A percentile compares a stretch with the other conserved stretches of the same genome.
These are phyloP conservation scores for Cercospora citrullina DNA, from an alignment of 2,329 filamentous ascomycete genomes.

Conservation along the genomic window DNA sequence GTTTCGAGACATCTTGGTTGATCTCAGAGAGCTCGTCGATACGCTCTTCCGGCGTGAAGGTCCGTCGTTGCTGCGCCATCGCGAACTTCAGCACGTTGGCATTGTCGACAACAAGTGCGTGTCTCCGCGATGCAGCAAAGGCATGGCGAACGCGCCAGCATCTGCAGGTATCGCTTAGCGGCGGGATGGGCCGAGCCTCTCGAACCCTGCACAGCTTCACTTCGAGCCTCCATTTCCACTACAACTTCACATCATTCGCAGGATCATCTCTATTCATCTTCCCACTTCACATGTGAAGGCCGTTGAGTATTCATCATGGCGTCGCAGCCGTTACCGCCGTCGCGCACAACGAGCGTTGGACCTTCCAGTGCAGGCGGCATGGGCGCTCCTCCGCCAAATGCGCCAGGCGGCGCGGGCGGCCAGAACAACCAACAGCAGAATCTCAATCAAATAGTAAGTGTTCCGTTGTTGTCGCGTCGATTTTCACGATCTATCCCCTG, in stretches of 20 bases:
- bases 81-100: neutral
- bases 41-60: slow-evolving; percentile 69
- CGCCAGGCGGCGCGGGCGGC: slow-evolving; percentile 41
- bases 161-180: neutral
- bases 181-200: neutral
- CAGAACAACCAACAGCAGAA: slow-evolving; percentile 81
- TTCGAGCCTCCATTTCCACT: neutral
- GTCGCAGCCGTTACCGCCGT: slow-evolving; percentile 39
- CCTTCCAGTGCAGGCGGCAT: slow-evolving; percentile 42
- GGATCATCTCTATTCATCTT: neutral
- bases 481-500: neutral
- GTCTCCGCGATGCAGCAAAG: neutral
- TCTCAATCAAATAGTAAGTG: slow-evolving; percentile 89
- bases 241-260: neutral
- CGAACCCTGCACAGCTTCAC: neutral
- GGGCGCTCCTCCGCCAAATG: slow-evolving; percentile 48
- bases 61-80: slow-evolving; percentile 21
- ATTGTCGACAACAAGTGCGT: neutral
- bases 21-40: slow-evolving; percentile 79
- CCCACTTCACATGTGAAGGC: slow-evolving; percentile 20
- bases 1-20: slow-evolving; percentile 60
- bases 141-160: neutral
- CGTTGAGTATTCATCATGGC: slow-evolving; percentile 34
- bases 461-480: neutral
- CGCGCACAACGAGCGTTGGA: slow-evolving; percentile 40